Evolutionary conservation across 306 rosid species (phyloP), one percentile per base, ranked within the genome.

Genomic region (Corylus americana): DNA sequence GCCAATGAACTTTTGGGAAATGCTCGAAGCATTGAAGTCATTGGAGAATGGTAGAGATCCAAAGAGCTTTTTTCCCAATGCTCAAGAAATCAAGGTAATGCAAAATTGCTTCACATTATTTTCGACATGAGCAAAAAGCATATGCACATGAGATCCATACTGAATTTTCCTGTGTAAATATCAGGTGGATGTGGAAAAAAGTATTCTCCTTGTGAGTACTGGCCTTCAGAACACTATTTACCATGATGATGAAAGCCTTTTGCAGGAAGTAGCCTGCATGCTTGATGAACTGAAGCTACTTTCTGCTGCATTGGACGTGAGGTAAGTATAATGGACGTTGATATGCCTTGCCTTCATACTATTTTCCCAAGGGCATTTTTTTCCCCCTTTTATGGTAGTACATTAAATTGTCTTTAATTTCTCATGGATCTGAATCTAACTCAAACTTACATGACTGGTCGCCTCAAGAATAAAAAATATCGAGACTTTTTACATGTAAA

Each of bases 241-340:
- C 61, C 31, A 42, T 42, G 45, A 35, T 18, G 47, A 63, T 55
- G 63, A 77, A 53, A 69, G 5, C 59, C 17, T 3, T 31, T 54
- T 20, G 39, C 71, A 14, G 17, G 82, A 77, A 57, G n/a, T 44
- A 48, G 50, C 12, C 8, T 1, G 73, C 42, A 55, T 87, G 70
- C 64, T 57, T 63, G 84, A 71, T 72, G 85, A 79, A 75, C 45
- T 71, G 77, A 79, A 59, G 74, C 77, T 77, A 74, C 84, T 85
- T 78, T 73, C 50, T 25, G 64, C 73, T 6, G 59, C 74, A 67
- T 18, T 87, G 83, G 68, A n/a, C 55, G 42, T n/a, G 53, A 76
- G 76, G 93, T 87, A 11, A 61, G 85, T 27, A 42, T 42, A 42
- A 27, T 37, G 4, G 55, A 12, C 1, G 39, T 39, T n/a, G 39